Conservation (phyloP, 1,284 basidiomycete species). For the Omphalotus olearius region DNA sequence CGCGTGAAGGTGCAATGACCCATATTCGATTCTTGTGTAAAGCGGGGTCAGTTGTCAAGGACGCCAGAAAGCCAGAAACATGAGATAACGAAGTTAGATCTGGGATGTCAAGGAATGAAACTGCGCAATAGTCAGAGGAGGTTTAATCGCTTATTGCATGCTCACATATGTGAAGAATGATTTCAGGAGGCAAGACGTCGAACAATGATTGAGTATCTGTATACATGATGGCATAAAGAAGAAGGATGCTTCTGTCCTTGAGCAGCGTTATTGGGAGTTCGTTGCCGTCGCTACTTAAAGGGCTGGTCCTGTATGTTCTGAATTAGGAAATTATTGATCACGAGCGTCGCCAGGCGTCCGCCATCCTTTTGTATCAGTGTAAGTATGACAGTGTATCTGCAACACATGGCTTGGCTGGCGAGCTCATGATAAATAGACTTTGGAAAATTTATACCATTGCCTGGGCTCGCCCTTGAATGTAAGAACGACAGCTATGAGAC, state of each 20-base stretch:
- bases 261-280: not conserved
- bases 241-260: not conserved
- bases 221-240: not conserved
- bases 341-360: no score
- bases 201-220: not conserved
- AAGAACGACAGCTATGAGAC: no score
- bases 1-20: conserved; percentile 60
- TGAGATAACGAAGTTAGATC: conserved; percentile 53
- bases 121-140: conserved; percentile 27
- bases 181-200: conserved; percentile 45
- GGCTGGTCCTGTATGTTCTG: no score
- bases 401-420: no score
- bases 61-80: conserved; percentile 40
- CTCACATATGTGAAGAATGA: conserved; percentile 55
- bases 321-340: no score
- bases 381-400: no score
- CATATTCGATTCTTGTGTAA: conserved; percentile 56
- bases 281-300: no score
- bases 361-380: no score
- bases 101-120: conserved; percentile 67
- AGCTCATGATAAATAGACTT: no score
- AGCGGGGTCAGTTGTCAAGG: conserved; percentile 53
- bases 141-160: conserved; percentile 10
- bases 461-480: no score
- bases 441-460: no score